Percentiles rank a stretch among this genome's conserved stretches.
Conservation (phyloP, 1,284 basidiomycete species). For the Hypsizygus ulmarius region DNA sequence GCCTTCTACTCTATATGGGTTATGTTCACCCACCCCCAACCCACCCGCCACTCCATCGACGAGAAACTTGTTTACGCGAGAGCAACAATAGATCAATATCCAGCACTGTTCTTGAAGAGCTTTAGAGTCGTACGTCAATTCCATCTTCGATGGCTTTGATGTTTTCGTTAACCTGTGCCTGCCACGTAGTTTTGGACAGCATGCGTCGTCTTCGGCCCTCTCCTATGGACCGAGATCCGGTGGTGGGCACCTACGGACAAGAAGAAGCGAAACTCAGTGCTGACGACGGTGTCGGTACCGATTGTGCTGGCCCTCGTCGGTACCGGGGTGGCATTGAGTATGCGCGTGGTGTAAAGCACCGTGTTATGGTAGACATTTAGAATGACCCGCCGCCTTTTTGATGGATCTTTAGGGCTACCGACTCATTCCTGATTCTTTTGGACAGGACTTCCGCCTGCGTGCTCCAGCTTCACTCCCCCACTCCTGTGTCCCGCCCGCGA, state of each 20-base stretch:
- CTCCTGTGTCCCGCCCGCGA: too few species aligned
- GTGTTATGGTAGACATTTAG: too few species aligned
- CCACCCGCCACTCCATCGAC: slow-evolving; percentile 20
- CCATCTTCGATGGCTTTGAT: background rate
- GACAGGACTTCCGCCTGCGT: too few species aligned
- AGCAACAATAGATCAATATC: slow-evolving; percentile 58
- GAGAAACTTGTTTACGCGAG: slow-evolving; percentile 35
- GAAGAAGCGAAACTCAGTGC: slow-evolving; percentile 8
- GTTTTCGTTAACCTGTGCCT: slow-evolving; percentile 13
- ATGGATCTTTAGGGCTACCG: too few species aligned
- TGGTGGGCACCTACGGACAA: slow-evolving; percentile 26
- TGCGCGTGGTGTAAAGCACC: slow-evolving; percentile 1
- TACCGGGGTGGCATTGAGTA: slow-evolving; percentile 9
- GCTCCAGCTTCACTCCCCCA: too few species aligned
- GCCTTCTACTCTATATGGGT: slow-evolving; percentile 92
- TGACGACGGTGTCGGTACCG: slow-evolving; percentile 8
- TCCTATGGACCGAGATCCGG: slow-evolving; percentile 81
- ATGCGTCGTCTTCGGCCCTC: slow-evolving; percentile 80
- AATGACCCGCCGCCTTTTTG: too few species aligned
- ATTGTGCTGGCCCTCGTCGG: slow-evolving; percentile 11
- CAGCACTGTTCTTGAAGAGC: slow-evolving; percentile 53
- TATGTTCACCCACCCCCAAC: slow-evolving; percentile 72
- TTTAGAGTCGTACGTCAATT: slow-evolving; percentile 54
- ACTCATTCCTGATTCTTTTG: too few species aligned
- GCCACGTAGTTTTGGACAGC: slow-evolving; percentile 78